Evolutionary conservation across 768 basidiomycete genomes (phyloP), one percentile per base, ranked within the genome.

Genomic region (Tricholoma terreum): DNA sequence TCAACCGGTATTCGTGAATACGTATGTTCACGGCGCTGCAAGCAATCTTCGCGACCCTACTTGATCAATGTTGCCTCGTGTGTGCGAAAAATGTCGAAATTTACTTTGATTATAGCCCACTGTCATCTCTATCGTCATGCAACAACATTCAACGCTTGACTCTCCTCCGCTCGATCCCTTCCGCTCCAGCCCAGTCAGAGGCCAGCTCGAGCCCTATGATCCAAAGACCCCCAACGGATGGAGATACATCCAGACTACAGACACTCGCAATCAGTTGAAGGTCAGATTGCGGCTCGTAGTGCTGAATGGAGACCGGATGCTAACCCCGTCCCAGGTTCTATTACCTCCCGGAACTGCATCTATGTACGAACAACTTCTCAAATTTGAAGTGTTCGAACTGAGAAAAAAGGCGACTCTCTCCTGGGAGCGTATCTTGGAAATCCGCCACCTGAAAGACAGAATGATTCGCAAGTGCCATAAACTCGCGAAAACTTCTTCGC

Each of bases 381-480:
- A 81, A 62, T 74, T 83, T 38, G 89, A 90, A 69, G 70, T 73
- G 5, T 71, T 73, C 24, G 89, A 90, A 65, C 79, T 90, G 19
- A 75, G 76, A 40, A 85, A 82, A 69, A 81, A 82, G 56, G 74
- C 73, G 3, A 65, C 72, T 33, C 76, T 85, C 19, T 80, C 82
- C 57, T 89, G 86, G 87, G 81, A 86, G 49, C 82, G 84, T 60
- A 80, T 90, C 64, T 75, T 87, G 59, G 80, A 89, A 67, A 87
- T 90, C 49, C 86, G 88, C 12, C 88, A 84, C 61, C 76, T 90
- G 64, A 90, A 90, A 74, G 88, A 90, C 68, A 81, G 89, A 57
- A 89, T 90, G 87, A 84, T 89, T 60, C 85, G 87, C 69, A 90
- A 90, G 65, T 89, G 86, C 66, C 83, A 84, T 61, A 82, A 85